Percentiles rank a stretch among this genome's conserved stretches.
Evolutionary conservation across 2,329 filamentous ascomycete species (phyloP).

Genomic region (Aureobasidium lini): DNA sequence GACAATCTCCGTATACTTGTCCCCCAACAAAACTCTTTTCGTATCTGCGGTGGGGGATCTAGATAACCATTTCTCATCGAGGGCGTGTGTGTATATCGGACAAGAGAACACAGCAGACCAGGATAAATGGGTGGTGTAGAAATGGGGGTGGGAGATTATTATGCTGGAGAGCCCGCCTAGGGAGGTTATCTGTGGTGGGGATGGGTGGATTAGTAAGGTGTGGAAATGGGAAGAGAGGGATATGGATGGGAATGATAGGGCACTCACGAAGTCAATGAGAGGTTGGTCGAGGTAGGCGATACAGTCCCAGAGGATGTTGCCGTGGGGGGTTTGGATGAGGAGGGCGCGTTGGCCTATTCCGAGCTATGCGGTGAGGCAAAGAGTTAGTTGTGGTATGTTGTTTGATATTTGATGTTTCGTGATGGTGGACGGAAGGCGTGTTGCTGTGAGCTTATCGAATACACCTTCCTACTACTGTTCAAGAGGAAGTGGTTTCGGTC

Average conservation of each 20-base stretch:
- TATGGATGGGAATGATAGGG: background rate
- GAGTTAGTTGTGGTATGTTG: background rate
- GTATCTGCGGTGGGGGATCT: constrained; percentile 34
- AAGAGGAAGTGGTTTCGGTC: no score
- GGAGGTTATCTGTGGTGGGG: constrained; percentile 39
- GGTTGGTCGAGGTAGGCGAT: constrained; percentile 60
- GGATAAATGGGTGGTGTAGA: constrained; percentile 67
- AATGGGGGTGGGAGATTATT: constrained; percentile 62
- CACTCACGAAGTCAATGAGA: constrained; percentile 45
- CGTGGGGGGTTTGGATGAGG: constrained; percentile 55
- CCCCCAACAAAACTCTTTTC: constrained; percentile 39
- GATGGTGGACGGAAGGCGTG: no score
- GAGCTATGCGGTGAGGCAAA: constrained; percentile 41
- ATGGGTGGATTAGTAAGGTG: background rate
- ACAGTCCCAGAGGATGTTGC: constrained; percentile 76
- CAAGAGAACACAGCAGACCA: constrained; percentile 65
- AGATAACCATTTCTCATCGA: constrained; percentile 60
- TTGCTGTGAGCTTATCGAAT: no score
- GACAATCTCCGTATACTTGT: constrained; percentile 28
- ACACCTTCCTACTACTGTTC: no score
- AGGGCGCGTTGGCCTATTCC: constrained; percentile 71
- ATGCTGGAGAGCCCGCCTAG: constrained; percentile 65
- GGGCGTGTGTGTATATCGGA: constrained; percentile 58
- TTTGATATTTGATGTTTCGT: no score
- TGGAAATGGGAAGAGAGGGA: background rate